Evolutionary conservation across 2,329 filamentous ascomycete genomes (phyloP), one percentile per base, ranked within the genome.

Genomic region (Sphaerostilbella broomeana): DNA sequence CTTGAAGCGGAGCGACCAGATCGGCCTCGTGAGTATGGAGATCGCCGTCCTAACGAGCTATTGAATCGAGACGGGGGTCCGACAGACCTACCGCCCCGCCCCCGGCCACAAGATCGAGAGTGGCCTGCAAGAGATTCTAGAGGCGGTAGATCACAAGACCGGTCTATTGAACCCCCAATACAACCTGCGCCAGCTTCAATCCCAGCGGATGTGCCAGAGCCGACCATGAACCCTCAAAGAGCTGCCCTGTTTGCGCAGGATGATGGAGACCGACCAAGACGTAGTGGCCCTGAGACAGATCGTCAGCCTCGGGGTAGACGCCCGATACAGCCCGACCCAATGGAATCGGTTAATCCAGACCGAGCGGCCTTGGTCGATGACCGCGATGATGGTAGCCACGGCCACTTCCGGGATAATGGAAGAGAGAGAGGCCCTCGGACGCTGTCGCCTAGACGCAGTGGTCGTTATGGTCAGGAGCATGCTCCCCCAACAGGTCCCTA

Each of bases 171-270:
- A 7, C 43, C 51, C 3, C 42, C 55, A 13, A 46, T 52, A n/a
- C 44, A 52, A 11, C 29, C 42, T 8, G 45, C 56, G 20, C 38
- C 58, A n/a, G 52, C 62, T 22, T 19, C 50, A 24, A 38, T 58
- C 24, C 43, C 42, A 11, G 20, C 46, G 4, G 52, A 56, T 4
- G 30, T 49, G 4, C 53, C 60, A 13, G 74, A 72, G 9, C 70
- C 72, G 6, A 60, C 62, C 7, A 71, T 77, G 50, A 77, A 77
- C 44, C 73, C 75, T 1, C 72, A 75, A 36, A 66, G 75, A 41
- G 71, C 73, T 20, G 66, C 72, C 7, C 57, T 73, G 5, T 67
- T 75, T 36, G 62, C 62, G 1, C 50, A 64, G 43, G 60, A 65
- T 18, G 47, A 44, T 15, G 39, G 47, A 20, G 54, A 58, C 16